These are phyloP conservation scores for Xylaria sp. DNA, from an alignment of 2,329 filamentous ascomycete genomes.

Conservation along the genomic window DNA sequence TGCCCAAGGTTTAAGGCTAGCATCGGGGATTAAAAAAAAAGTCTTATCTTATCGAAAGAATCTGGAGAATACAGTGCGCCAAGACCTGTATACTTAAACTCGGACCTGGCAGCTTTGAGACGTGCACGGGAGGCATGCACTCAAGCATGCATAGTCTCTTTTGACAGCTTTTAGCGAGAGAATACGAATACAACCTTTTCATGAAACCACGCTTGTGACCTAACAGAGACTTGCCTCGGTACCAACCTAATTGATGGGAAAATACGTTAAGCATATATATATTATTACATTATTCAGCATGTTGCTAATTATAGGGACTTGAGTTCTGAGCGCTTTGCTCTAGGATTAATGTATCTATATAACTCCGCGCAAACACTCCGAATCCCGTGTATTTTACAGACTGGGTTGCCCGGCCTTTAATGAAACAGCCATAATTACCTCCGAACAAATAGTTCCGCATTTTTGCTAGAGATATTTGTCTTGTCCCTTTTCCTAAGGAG, in stretches of 20 bases:
- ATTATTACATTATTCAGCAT: neutral
- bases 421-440: neutral
- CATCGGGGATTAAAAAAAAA: constrained; percentile 3
- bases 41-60: constrained; percentile 33
- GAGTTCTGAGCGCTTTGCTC: neutral
- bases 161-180: neutral
- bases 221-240: neutral
- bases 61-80: neutral
- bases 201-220: neutral
- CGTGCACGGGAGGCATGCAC: neutral
- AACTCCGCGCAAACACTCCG: neutral
- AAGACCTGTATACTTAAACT: neutral
- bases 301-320: neutral
- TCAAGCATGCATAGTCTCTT: neutral
- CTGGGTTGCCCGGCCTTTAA: neutral
- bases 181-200: neutral
- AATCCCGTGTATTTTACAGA: neutral
- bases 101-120: neutral
- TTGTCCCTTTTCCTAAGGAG: too few species aligned
- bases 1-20: neutral
- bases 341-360: neutral
- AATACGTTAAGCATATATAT: neutral
- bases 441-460: too few species aligned
- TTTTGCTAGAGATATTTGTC: too few species aligned
- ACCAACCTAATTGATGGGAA: too few species aligned